phyloP scores from a whole-genome alignment of 1,284 basidiomycete species.

The Ceratobasidium sp. region DNA sequence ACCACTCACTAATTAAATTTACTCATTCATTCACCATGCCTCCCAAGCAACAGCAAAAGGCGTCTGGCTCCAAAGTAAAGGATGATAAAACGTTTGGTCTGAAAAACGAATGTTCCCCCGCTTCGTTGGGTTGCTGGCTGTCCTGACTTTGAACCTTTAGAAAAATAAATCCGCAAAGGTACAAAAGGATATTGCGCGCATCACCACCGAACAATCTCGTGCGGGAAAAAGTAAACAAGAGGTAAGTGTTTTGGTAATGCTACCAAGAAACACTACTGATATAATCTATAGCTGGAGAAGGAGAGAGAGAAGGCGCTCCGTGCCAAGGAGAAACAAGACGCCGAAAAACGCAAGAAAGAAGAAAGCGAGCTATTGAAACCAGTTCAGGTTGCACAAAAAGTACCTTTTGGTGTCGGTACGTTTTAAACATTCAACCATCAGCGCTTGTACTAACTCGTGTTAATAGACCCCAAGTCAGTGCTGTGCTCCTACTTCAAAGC shows the following conservation, averaged over 20 bases:
- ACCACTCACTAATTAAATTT: neutral
- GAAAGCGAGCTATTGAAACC: slow-evolving; percentile 82
- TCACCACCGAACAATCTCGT: slow-evolving; percentile 71
- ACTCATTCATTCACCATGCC: slow-evolving; percentile 59
- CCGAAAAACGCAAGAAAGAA: slow-evolving; percentile 85
- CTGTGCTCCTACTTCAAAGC: slow-evolving; percentile 90
- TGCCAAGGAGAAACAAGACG: slow-evolving; percentile 78
- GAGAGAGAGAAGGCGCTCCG: slow-evolving; percentile 82
- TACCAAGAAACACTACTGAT: neutral
- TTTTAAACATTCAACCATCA: neutral
- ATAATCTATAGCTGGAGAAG: slow-evolving; percentile 64
- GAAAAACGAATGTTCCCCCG: slow-evolving; percentile 76
- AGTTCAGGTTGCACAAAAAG: slow-evolving; percentile 76
- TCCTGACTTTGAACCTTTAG: slow-evolving; percentile 53
- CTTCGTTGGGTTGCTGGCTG: slow-evolving; percentile 8
- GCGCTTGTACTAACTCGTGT: neutral
- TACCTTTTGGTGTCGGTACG: slow-evolving; percentile 85
- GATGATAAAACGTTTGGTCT: slow-evolving; percentile 90
- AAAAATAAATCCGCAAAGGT: slow-evolving; percentile 96
- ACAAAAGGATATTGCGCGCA: slow-evolving; percentile 79
- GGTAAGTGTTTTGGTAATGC: slow-evolving; percentile 48
- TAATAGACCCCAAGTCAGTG: slow-evolving; percentile 84
- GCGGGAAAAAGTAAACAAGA: slow-evolving; percentile 79
- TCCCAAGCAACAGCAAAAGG: slow-evolving; percentile 68
- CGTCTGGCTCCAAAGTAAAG: slow-evolving; percentile 67